Base-by-base conservation (phyloP, 2,329 filamentous ascomycete species). In the Alternaria conjuncta region DNA sequence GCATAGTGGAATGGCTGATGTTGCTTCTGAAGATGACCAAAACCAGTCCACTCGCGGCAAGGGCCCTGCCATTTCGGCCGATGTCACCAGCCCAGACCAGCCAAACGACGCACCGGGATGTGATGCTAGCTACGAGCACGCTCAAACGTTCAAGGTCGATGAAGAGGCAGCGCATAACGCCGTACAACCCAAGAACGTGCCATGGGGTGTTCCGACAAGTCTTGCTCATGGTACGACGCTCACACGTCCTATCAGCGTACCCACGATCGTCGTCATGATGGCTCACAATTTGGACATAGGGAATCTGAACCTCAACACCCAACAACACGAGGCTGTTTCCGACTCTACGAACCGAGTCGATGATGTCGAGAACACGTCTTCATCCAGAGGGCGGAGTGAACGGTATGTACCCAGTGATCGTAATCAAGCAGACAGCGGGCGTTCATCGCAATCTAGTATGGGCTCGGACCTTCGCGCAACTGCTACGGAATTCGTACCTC, bases 401-500 rank as follows among this genome's bases (percentile, higher is more conserved):
- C 50, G 69, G 30, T 61, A 63, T 53, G 41, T 55, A 7, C 57
- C 67, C 6, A 50, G 18, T 21, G 18, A 21, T 1, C 56, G 54
- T 6, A 49, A 43, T 11, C 55, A 70, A n/a, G 49, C 50, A 10
- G 21, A 49, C 13, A 71, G 68, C 53, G 60, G 67, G 28, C 18
- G 51, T 20, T 74, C 70, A n/a, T 53, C 56, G 15, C 63, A 62
- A 20, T 71, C 70, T 25, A 72, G 60, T 58, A 32, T 55, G 23
- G 30, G 59, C 10, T 77, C 75, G 0, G 70, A 73, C 21, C 64
- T 79, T 20, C 72, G 77, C 32, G 68, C 77, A 12, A 78, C 75
- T 32, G 77, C 76, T 5, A 61, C 69, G 7, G 74, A 71, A 18
- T 79, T 79, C 26, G 60, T 78, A 36, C 77, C 77, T 32, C 61